Percentiles rank a stretch among this genome's conserved stretches.
Conservation (phyloP, 2,329 filamentous ascomycete species). For the Penicillium sumatraense region DNA sequence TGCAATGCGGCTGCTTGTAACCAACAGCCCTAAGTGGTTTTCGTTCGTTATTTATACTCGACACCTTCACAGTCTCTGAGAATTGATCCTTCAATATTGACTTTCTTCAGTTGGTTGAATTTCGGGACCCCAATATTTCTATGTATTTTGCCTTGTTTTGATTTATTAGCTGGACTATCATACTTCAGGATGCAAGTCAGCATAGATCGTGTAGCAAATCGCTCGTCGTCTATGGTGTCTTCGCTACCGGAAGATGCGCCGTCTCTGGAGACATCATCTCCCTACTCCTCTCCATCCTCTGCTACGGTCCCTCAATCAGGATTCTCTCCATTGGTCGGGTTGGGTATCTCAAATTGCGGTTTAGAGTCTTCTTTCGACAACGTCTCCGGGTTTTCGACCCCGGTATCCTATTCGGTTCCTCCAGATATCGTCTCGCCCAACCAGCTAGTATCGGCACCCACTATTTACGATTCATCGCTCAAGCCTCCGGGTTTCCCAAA, state of each 20-base stretch:
- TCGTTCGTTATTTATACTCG: slow-evolving; percentile 32
- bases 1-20: slow-evolving; percentile 28
- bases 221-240: slow-evolving; percentile 12
- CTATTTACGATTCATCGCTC: slow-evolving; percentile 27
- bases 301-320: slow-evolving; percentile 19
- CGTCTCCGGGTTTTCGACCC: slow-evolving; percentile 21
- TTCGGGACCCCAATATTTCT: slow-evolving; percentile 1
- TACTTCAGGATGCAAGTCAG: not conserved
- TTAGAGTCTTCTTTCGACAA: slow-evolving; percentile 28
- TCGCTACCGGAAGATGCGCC: slow-evolving; percentile 15
- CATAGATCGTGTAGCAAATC: slow-evolving; percentile 17
- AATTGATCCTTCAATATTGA: slow-evolving; percentile 15
- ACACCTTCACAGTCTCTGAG: slow-evolving; percentile 10
- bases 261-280: slow-evolving; percentile 21
- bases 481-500: slow-evolving; percentile 26
- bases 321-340: slow-evolving; percentile 26
- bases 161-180: not conserved
- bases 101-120: slow-evolving; percentile 13
- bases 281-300: slow-evolving; percentile 31
- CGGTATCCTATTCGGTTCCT: slow-evolving; percentile 25
- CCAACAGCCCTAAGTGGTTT: slow-evolving; percentile 30
- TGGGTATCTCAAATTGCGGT: slow-evolving; percentile 38
- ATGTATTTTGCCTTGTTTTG: slow-evolving; percentile 8
- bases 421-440: slow-evolving; percentile 24
- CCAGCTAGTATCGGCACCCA: slow-evolving; percentile 23